Percentiles rank a stretch among this genome's conserved stretches.
Conservation (phyloP, 164 flowering plant genomes). For the Berberis vulgaris region DNA sequence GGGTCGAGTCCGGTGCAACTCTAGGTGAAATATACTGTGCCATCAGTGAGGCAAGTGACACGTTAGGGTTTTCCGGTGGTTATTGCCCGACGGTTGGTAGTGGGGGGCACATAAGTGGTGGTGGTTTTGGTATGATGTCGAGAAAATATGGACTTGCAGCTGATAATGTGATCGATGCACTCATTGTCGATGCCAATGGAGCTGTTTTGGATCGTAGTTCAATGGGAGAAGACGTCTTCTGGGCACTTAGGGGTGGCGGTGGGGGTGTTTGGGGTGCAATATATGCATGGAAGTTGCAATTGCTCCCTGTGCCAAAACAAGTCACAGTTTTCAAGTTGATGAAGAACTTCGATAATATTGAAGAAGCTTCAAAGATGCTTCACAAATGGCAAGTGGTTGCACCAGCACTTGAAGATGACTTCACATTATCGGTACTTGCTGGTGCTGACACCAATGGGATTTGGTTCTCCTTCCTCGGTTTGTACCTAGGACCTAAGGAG, state of each 20-base stretch:
- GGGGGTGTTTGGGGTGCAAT: constrained; percentile 1
- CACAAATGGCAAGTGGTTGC: background rate
- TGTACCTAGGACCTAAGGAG: no score
- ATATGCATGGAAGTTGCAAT: background rate
- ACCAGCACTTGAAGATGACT: background rate
- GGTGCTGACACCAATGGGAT: background rate
- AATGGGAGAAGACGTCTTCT: background rate
- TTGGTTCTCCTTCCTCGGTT: no score
- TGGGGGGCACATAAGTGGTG: no score
- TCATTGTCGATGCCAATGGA: background rate
- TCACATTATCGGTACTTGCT: background rate
- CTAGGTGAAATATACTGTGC: background rate
- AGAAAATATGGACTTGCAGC: background rate
- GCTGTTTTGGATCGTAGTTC: background rate
- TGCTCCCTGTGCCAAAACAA: background rate
- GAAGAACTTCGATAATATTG: background rate
- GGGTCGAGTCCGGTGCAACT: constrained; percentile 14
- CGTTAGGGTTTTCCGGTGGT: constrained; percentile 2
- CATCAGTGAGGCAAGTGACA: background rate
- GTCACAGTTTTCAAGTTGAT: background rate
- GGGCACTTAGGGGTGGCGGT: constrained; percentile 3
- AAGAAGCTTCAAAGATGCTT: background rate
- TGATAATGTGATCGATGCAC: constrained; percentile 8
- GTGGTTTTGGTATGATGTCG: no score
- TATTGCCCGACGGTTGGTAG: no score